Percentiles rank a stretch among this genome's conserved stretches.
These are phyloP conservation scores for Diaporthe sp. DNA, from an alignment of 2,329 filamentous ascomycete species.

Conservation along the genomic window DNA sequence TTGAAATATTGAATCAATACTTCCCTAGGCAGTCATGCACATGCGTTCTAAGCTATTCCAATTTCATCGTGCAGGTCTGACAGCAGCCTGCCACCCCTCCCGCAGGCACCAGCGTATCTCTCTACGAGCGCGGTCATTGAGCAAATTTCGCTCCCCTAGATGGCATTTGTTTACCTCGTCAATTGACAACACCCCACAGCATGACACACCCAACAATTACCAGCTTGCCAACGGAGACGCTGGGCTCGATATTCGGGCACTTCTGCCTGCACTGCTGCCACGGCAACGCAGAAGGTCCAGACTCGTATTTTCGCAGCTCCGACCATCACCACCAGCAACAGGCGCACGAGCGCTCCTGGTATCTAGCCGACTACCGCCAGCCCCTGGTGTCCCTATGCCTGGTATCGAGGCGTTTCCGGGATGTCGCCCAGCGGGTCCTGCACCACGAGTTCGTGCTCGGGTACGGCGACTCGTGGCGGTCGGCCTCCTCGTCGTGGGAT, in stretches of 20 bases:
- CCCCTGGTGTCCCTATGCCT: conserved; percentile 28
- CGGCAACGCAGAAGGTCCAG: not conserved
- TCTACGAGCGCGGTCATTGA: not conserved
- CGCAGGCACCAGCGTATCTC: not conserved
- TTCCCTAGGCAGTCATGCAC: not conserved
- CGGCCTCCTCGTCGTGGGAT: conserved; percentile 42
- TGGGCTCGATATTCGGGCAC: not conserved
- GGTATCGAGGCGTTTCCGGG: conserved; percentile 42
- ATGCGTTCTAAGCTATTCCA: not conserved
- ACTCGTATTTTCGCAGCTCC: conserved; percentile 6
- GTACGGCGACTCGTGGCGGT: conserved; percentile 45
- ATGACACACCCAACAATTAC: not conserved
- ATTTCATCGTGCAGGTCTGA: conserved; percentile 4
- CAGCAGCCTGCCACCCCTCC: not conserved
- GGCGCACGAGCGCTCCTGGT: conserved; percentile 14
- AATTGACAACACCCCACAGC: not conserved
- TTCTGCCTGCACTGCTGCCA: conserved; percentile 24
- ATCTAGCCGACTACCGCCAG: not conserved
- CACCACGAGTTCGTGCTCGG: conserved; percentile 46
- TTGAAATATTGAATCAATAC: not conserved
- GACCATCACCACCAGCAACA: not conserved
- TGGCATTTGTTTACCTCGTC: not conserved
- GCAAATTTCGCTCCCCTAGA: too few relatives aligned
- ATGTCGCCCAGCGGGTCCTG: conserved; percentile 42
- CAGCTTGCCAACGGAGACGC: not conserved